Evolutionary conservation across 495 filamentous ascomycete species (phyloP), one percentile per base, ranked within the genome.

Genomic region (Tuber brumale): DNA sequence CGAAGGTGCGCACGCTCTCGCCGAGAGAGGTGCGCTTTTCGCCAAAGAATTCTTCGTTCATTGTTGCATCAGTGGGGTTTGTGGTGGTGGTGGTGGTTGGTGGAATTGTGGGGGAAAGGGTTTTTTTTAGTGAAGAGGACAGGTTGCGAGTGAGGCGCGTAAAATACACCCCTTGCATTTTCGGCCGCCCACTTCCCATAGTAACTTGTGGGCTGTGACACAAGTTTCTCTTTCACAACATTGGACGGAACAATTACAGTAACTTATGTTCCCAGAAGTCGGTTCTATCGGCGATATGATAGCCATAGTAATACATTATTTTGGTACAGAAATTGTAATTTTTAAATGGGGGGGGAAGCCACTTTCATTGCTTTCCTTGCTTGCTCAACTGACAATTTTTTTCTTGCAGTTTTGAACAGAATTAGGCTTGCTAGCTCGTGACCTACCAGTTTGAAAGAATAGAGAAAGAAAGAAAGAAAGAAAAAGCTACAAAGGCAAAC

Each of bases 1-100:
- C 95, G 85, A 99, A 99, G 51, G 94, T 92, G 84, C 90, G 89
- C 81, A 97, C 88, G 73, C 78, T 80, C 73, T 79, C 78, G 23
- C 76, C 57, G 42, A 83, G 61, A 66, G 81, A 74, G 66, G 75
- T 66, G 71, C 82, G 76, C 61, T 82, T 75, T 61, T 80, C 76
- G 71, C 77, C 70, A 74, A 84, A 83, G 72, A 76, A 76, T 83
- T 84, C 82, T 78, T 81, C 82, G 74, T 83, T 76, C 75, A 83
- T 81, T 72, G 75, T 80, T 76, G 79, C 75, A 77, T 78, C 77
- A 57, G 79, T 61, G 69, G 44, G 75, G 23, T n/a, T 70, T 42
- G 75, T 39, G 66, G 69, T 70, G 69, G 42, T n/a, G 69, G 41
- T 57, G 73, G 39, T 42, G 70, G 72, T 35, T 18, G 57, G n/a